Base-by-base conservation (phyloP, 257 asterid species). In the Rauvolfia tetraphylla region DNA sequence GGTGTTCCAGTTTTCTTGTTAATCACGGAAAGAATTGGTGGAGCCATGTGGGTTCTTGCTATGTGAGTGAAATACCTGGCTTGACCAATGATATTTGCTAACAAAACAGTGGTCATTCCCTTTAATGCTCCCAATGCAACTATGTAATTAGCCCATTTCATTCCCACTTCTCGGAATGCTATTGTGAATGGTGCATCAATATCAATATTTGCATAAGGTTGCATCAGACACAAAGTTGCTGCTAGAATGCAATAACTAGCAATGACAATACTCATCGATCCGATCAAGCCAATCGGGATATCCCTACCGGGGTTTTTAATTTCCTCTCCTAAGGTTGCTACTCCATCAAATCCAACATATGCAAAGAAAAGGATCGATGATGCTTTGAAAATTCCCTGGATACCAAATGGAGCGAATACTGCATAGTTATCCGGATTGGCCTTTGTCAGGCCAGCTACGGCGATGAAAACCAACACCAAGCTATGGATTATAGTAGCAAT, bases 61-160 rank as follows among this genome's bases (percentile, higher is more conserved):
- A 90, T 89, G 80, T 89, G 93, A 2, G 90, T 87, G 14, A 87
- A 79, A 59, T 90, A 89, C 36, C 96, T 92, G 0, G 96, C 93
- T 71, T 89, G 92, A 5, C n/a, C 67, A 10, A 81, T 57, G 23
- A 77, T 33, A 18, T 73, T 77, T 29, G 81, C 81, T 3, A 81
- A 79, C 78, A 77, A 38, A 34, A 81, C 84, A 17, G 81, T 72
- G 38, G 84, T 81, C 84, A 77, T 81, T 54, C 81, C 81, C 63
- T 81, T 77, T 54, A 81, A 15, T 54, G 84, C 84, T 22, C 84
- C 84, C 33, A 77, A 38, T 44, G 81, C 81, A 57, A 81, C 84
- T 54, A 81, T 70, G 31, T 44, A 76, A 36, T 81, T 77, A 8
- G 81, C 84, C 81, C 84, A 81, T 13, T 58, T 14, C 76, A 76